These are phyloP conservation scores for Tephrocybe sp. DNA, from an alignment of 768 basidiomycete genomes.

Conservation along the genomic window DNA sequence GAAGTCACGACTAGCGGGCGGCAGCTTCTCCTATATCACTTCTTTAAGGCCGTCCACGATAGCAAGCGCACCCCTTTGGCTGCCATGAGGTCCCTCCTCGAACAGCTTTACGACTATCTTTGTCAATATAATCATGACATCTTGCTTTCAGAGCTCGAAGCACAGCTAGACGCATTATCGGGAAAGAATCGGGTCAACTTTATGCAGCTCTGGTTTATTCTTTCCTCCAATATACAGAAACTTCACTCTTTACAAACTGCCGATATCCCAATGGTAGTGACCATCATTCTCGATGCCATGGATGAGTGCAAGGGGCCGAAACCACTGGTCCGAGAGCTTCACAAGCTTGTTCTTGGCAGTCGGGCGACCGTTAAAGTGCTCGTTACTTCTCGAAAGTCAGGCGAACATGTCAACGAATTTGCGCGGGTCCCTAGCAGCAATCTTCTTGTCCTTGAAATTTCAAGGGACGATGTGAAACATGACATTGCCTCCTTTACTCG, in stretches of 20 bases:
- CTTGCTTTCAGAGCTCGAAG: background rate
- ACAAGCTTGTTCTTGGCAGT: background rate
- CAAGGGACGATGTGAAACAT: constrained; percentile 4
- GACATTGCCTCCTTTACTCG: constrained; percentile 1
- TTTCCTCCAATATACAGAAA: constrained; percentile 1
- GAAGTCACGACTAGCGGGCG: background rate
- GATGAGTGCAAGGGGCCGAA: constrained; percentile 7
- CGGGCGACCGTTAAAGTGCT: background rate
- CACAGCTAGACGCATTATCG: background rate
- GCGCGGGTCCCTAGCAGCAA: background rate
- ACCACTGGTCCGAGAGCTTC: background rate
- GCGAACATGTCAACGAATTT: constrained; percentile 5
- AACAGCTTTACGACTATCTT: constrained; percentile 1
- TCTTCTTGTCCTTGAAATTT: background rate
- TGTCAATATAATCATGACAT: background rate
- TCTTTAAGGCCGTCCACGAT: constrained; percentile 8
- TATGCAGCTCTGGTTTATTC: background rate
- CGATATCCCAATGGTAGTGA: background rate
- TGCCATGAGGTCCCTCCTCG: background rate
- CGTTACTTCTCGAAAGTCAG: constrained; percentile 2
- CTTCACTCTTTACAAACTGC: background rate
- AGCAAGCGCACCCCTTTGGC: constrained; percentile 3
- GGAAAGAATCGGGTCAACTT: background rate
- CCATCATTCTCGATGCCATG: constrained; percentile 2
- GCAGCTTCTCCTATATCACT: background rate